phyloP scores from a whole-genome alignment of 2,329 filamentous ascomycete species.

The Malbranchea cinnamomea region DNA sequence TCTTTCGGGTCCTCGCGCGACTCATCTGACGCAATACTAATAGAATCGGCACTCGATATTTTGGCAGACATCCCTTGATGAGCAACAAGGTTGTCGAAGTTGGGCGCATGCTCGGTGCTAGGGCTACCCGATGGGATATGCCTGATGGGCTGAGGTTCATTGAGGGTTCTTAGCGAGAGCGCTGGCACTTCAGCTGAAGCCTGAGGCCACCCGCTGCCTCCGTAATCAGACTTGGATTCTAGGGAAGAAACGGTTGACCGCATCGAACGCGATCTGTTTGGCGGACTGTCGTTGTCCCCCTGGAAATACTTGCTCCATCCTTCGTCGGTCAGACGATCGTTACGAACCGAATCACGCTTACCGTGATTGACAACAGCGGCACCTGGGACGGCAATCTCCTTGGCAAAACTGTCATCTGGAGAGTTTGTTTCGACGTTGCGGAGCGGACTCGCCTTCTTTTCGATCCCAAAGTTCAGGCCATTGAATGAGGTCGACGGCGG shows the following conservation, averaged over 20 bases:
- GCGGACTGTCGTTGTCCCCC: conserved; percentile 17
- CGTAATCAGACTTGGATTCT: conserved; percentile 21
- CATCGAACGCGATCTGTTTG: conserved; percentile 13
- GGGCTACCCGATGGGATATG: conserved; percentile 28
- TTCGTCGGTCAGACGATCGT: conserved; percentile 30
- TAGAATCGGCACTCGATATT: conserved; percentile 29
- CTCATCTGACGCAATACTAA: conserved; percentile 24
- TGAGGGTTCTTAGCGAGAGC: conserved; percentile 23
- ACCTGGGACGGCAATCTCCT: conserved; percentile 9
- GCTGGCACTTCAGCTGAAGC: conserved; percentile 18
- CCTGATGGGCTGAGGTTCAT: conserved; percentile 25
- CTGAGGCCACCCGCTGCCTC: conserved; percentile 27
- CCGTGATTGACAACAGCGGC: conserved; percentile 12
- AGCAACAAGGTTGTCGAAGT: conserved; percentile 18
- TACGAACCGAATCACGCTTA: conserved; percentile 7
- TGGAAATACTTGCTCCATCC: conserved; percentile 37
- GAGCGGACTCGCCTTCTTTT: conserved; percentile 9
- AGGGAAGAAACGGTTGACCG: conserved; percentile 15
- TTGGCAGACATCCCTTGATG: conserved; percentile 27
- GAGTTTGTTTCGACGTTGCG: conserved; percentile 6
- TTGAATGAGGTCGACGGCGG: conserved; percentile 1
- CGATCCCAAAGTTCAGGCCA: conserved; percentile 1
- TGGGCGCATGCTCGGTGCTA: conserved; percentile 22
- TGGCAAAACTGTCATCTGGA: conserved; percentile 12
- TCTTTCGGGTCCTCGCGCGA: conserved; percentile 16